Conservation (phyloP, 2,329 filamentous ascomycete species). For the Diplodia mutila region DNA sequence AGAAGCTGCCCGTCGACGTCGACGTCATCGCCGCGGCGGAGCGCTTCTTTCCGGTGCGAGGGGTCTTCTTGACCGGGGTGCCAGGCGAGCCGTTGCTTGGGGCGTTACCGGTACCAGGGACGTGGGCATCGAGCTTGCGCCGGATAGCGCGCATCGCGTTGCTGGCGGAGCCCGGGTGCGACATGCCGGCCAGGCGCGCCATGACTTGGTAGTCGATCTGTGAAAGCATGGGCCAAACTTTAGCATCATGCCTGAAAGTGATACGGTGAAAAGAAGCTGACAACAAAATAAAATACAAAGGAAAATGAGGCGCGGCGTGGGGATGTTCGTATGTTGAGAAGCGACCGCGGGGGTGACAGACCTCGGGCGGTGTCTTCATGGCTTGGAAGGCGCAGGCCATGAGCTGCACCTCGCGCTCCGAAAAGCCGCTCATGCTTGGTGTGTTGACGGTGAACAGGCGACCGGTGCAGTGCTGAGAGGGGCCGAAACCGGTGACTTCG, state of each 20-base stretch:
- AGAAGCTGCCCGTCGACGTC: not conserved
- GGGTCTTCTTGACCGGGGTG: slow-evolving; percentile 8
- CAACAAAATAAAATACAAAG: not conserved
- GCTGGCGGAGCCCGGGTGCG: slow-evolving; percentile 42
- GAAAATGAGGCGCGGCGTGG: not conserved
- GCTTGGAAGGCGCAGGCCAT: slow-evolving; percentile 27
- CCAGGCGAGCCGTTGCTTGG: not conserved
- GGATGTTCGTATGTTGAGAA: not conserved
- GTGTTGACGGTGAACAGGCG: not conserved
- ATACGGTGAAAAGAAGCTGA: not conserved
- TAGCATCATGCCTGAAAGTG: not conserved
- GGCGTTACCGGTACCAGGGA: not conserved
- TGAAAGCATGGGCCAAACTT: not conserved
- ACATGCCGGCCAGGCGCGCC: slow-evolving; percentile 41
- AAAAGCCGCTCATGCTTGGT: slow-evolving; percentile 11
- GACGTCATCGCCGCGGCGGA: not conserved
- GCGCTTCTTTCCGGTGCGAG: slow-evolving; percentile 5
- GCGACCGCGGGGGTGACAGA: not conserved
- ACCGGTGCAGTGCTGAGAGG: not conserved
- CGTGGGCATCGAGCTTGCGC: slow-evolving; percentile 35
- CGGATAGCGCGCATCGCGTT: slow-evolving; percentile 45
- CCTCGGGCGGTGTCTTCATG: slow-evolving; percentile 20
- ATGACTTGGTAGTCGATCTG: slow-evolving; percentile 45
- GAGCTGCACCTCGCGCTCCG: slow-evolving; percentile 23
- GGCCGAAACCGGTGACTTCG: no score